phyloP scores from a whole-genome alignment of 257 asterid genomes.

The Cinchona pubescens region DNA sequence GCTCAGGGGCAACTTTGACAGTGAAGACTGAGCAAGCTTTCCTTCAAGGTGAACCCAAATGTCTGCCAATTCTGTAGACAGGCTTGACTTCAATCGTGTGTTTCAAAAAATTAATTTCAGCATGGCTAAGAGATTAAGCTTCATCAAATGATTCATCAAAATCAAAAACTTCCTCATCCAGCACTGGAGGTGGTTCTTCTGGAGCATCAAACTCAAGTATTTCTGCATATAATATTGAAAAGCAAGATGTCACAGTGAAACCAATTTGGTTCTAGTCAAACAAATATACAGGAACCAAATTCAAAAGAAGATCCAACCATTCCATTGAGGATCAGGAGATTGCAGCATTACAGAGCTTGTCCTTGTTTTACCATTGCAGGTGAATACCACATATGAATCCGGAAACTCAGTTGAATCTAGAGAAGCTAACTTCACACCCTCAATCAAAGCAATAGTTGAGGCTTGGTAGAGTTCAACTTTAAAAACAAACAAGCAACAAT shows the following conservation, averaged over 20 bases:
- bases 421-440: slow-evolving; percentile 60
- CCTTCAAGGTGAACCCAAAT: slow-evolving; percentile 90
- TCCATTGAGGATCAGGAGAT: slow-evolving; percentile 80
- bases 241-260: neutral
- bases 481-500: too few species aligned
- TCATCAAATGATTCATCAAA: slow-evolving; percentile 86
- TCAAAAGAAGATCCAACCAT: slow-evolving; percentile 37
- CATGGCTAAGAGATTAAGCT: slow-evolving; percentile 72
- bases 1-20: slow-evolving; percentile 77
- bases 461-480: too few species aligned
- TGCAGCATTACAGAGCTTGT: slow-evolving; percentile 95
- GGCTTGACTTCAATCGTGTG: too few species aligned
- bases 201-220: slow-evolving; percentile 87
- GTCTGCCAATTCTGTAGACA: slow-evolving; percentile 75
- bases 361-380: slow-evolving; percentile 89
- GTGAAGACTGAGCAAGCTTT: slow-evolving; percentile 69
- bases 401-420: slow-evolving; percentile 43
- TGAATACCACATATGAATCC: slow-evolving; percentile 82
- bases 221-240: slow-evolving; percentile 46
- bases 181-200: slow-evolving; percentile 88
- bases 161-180: slow-evolving; percentile 79
- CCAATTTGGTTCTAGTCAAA: neutral
- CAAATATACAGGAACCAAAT: neutral
- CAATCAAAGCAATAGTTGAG: slow-evolving; percentile 75
- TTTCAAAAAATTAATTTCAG: slow-evolving; percentile 83